phyloP scores from a whole-genome alignment of 1,284 basidiomycete genomes.

The Schizopora paradoxa region DNA sequence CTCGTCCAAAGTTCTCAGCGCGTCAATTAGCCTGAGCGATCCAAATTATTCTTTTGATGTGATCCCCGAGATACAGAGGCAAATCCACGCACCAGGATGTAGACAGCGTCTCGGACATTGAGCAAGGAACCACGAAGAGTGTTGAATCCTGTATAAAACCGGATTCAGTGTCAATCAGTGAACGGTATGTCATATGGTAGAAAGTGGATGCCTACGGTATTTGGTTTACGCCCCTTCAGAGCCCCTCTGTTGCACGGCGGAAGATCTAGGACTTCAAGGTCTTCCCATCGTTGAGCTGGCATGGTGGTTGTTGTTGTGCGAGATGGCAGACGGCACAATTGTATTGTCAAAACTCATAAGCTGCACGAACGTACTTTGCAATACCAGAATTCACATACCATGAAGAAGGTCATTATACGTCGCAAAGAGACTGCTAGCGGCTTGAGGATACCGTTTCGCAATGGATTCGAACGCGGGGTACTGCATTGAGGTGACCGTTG shows the following conservation, averaged over 20 bases:
- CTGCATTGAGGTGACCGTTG: no score
- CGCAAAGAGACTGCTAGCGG: slow-evolving; percentile 49
- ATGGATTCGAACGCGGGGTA: slow-evolving; percentile 26
- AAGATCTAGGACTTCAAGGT: slow-evolving; percentile 58
- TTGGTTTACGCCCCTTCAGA: slow-evolving; percentile 52
- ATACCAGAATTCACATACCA: slow-evolving; percentile 32
- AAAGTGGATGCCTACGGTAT: slow-evolving; percentile 37
- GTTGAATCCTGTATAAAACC: slow-evolving; percentile 1
- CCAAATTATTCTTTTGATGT: slow-evolving; percentile 9
- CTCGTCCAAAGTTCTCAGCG: slow-evolving; percentile 45
- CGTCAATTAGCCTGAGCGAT: slow-evolving; percentile 45
- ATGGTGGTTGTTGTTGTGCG: no score
- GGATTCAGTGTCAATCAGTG: no score
- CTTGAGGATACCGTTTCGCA: slow-evolving; percentile 46
- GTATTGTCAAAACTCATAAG: not conserved
- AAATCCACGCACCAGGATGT: slow-evolving; percentile 34
- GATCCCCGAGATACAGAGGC: slow-evolving; percentile 20
- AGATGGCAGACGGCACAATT: no score
- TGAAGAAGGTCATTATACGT: slow-evolving; percentile 56
- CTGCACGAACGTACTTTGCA: slow-evolving; percentile 2
- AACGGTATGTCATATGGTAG: no score
- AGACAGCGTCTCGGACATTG: slow-evolving; percentile 59
- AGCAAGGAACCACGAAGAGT: slow-evolving; percentile 57
- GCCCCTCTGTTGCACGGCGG: slow-evolving; percentile 48
- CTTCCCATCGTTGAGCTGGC: slow-evolving; percentile 65